Evolutionary conservation across 2,329 filamentous ascomycete genomes (phyloP), one percentile per base, ranked within the genome.

Genomic region (Penicillium sp.): DNA sequence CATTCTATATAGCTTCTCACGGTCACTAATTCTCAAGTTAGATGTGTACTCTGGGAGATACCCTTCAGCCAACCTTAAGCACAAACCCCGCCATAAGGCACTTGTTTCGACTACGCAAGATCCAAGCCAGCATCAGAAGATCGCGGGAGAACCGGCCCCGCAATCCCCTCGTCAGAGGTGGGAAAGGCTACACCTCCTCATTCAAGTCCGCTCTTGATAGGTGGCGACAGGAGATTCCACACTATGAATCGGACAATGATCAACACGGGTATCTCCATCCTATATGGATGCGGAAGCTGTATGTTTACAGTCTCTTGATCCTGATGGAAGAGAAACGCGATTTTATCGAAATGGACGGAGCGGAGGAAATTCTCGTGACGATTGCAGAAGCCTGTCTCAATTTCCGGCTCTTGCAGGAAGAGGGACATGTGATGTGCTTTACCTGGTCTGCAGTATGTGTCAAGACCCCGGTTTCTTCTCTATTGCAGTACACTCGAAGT

Each of bases 401-500:
- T 44, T 68, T 64, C 26, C 60, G 65, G n/a, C 50, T 52, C 5
- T 58, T 68, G 11, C 66, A 67, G 46, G 64, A 65, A 38, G 65
- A 68, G 55, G 66, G 65, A 8, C 66, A 68, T 54, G 64, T 67
- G 9, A 59, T 68, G 58, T 68, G 66, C 35, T 68, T 61, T 57
- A 68, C 66, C 1, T 68, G 66, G 66, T 68, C 66, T 55, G 65
- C 66, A 45, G 65, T 68, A 58, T 56, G 64, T 61, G 37, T 30
- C 4, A 28, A 37, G 11, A 1, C 3, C 19, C 5, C 2, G 14
- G 7, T 14, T 26, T 7, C 11, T 22, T 10, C 7, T n/a, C 19
- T n/a, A 22, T 45, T 5, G 9, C 5, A 9, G 1, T 45, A 10
- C 3, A 4, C 28, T 25, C 7, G 3, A n/a, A 1, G 4, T 14